Percentiles rank a stretch among this genome's conserved stretches.
Evolutionary conservation across 306 rosid species (phyloP).

Genomic region (Rosa chinensis): DNA sequence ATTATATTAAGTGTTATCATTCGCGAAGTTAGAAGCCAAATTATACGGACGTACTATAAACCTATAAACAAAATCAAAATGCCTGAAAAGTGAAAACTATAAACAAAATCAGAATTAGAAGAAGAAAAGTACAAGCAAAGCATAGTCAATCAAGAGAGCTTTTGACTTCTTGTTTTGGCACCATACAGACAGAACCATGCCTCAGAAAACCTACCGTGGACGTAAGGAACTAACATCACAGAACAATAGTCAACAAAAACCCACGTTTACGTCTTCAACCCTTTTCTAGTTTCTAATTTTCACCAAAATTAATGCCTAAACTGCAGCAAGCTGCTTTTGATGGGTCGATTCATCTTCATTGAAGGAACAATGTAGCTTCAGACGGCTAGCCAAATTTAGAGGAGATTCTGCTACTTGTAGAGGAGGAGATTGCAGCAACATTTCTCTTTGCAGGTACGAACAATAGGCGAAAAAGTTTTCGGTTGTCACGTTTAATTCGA

Average conservation of each 20-base stretch:
- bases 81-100: no score
- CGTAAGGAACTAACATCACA: not conserved
- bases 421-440: conserved; percentile 56
- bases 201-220: not conserved
- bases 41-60: no score
- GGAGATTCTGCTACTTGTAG: conserved; percentile 44
- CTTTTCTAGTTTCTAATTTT: not conserved
- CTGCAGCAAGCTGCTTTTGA: conserved; percentile 68
- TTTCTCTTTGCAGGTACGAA: conserved; percentile 62
- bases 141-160: not conserved
- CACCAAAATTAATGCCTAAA: conserved; percentile 24
- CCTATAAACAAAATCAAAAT: no score
- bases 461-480: conserved; percentile 62
- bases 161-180: not conserved
- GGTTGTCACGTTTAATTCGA: conserved; percentile 69
- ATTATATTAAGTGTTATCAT: no score
- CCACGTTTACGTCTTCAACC: not conserved
- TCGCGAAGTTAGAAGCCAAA: no score
- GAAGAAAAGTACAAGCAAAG: not conserved
- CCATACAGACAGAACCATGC: not conserved
- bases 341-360: conserved; percentile 68
- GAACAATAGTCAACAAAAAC: not conserved
- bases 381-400: conserved; percentile 39
- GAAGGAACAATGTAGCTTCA: conserved; percentile 50
- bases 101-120: not conserved